A percentile compares a stretch with the other conserved stretches of the same genome.
These are phyloP conservation scores for Trametes versicolor DNA, from an alignment of 1,284 basidiomycete genomes.

Conservation along the genomic window DNA sequence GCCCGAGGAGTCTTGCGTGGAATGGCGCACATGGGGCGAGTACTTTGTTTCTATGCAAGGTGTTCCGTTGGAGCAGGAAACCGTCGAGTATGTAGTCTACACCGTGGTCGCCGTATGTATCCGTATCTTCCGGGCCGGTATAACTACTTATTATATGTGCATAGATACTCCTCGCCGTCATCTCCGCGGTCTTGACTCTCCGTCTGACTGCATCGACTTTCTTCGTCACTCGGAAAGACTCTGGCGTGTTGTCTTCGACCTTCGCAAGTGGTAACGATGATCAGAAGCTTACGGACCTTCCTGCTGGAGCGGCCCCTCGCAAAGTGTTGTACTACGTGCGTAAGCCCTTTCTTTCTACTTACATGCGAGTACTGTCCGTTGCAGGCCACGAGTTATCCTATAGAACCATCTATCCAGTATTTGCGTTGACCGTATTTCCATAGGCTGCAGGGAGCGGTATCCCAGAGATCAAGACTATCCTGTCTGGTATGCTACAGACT, in stretches of 20 bases:
- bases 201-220: slow-evolving; percentile 89
- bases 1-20: slow-evolving; percentile 61
- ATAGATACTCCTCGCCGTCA: slow-evolving; percentile 76
- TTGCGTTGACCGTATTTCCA: not conserved
- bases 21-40: slow-evolving; percentile 83
- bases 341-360: slow-evolving; percentile 22
- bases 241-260: slow-evolving; percentile 69
- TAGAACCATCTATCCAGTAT: not conserved
- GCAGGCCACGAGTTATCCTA: not conserved
- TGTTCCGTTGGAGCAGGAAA: slow-evolving; percentile 48
- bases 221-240: slow-evolving; percentile 90
- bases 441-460: slow-evolving; percentile 96
- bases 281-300: slow-evolving; percentile 33
- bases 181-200: slow-evolving; percentile 85
- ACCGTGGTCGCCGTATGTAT: slow-evolving; percentile 77
- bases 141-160: slow-evolving; percentile 10
- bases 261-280: slow-evolving; percentile 47
- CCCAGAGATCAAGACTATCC: slow-evolving; percentile 96
- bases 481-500: slow-evolving; percentile 70
- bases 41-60: slow-evolving; percentile 47
- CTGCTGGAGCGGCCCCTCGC: slow-evolving; percentile 53
- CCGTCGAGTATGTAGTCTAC: slow-evolving; percentile 79
- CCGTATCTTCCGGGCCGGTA: slow-evolving; percentile 14
- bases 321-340: slow-evolving; percentile 86
- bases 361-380: not conserved